Percentiles rank a stretch among this genome's conserved stretches.
Evolutionary conservation across 2,329 filamentous ascomycete genomes (phyloP).

Genomic region (Rhexocercosporidium sp.): DNA sequence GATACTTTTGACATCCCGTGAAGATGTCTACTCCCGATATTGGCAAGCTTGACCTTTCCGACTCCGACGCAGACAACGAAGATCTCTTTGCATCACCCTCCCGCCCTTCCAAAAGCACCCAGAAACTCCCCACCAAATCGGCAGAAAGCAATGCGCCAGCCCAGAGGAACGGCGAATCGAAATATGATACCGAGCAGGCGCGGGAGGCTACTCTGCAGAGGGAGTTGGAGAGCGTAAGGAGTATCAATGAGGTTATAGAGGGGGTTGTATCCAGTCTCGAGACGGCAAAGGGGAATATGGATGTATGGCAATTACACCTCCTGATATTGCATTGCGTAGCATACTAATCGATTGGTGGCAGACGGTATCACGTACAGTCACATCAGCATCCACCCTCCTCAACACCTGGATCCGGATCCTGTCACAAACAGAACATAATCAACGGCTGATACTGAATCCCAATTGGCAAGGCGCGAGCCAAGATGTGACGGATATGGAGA

Average conservation of each 20-base stretch:
- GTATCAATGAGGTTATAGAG: constrained; percentile 89
- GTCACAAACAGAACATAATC: constrained; percentile 96
- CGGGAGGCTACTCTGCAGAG: constrained; percentile 76
- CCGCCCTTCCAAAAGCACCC: constrained; percentile 40
- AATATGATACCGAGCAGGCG: constrained; percentile 67
- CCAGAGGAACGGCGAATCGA: constrained; percentile 50
- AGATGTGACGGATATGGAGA: constrained; percentile 86
- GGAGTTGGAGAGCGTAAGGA: constrained; percentile 82
- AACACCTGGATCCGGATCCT: constrained; percentile 97
- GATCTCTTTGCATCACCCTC: constrained; percentile 64
- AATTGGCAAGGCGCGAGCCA: constrained; percentile 88
- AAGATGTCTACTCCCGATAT: constrained; percentile 52
- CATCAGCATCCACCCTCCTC: constrained; percentile 85
- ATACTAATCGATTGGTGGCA: constrained; percentile 41
- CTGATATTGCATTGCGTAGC: neutral
- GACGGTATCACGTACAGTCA: constrained; percentile 86
- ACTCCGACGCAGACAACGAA: constrained; percentile 60
- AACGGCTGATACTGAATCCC: constrained; percentile 86
- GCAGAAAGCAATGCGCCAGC: constrained; percentile 34
- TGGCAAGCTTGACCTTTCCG: constrained; percentile 56
- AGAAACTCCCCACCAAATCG: constrained; percentile 27
- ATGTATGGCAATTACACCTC: constrained; percentile 52
- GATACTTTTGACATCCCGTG: neutral
- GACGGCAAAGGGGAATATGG: constrained; percentile 78
- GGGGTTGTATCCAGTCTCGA: constrained; percentile 74